Evolutionary conservation across 306 rosid genomes (phyloP), one percentile per base, ranked within the genome.

Genomic region (Trifolium subterraneum): DNA sequence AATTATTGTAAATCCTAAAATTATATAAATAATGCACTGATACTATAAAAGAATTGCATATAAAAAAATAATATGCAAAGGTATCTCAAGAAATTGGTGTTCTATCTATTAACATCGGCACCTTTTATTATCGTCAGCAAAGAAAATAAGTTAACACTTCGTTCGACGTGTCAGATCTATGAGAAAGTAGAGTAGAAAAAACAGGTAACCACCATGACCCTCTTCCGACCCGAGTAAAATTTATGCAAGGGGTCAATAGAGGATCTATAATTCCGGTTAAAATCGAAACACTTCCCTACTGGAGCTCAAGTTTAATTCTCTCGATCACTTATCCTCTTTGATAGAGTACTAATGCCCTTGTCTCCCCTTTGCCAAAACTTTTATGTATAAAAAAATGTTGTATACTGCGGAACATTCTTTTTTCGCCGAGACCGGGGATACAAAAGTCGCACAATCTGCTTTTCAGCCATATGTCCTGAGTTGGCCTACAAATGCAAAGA

Each of bases 401-500:
- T 60, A 29, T 12, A 67, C 72, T 78, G 73, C 71, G 76, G 75
- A 77, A 67, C 50, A 81, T 64, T 69, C 74, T 80, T 91, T 62
- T 91, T 94, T 39, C 94, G 91, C 50, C 86, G 87, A 55, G 95
- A 86, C 2, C 83, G 83, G 4, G 94, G 92, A 75, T 87, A 86
- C 84, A 94, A 64, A 75, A 94, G 98, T 80, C 84, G 91, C 76
- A 82, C 87, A 81, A 94, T 94, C 84, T 91, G 97, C 81, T 91
- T 91, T 66, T 86, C 92, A 64, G 96, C 98, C 50, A 84, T 87
- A 48, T 68, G 64, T 79, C 77, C 86, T 15, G 98, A 89, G 15
- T 62, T 82, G 31, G 89, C 98, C 97, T 93, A 79, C 81, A 86
- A 83, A 73, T 64, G 61, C 50, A 65, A 58, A 48, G 68, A 36